Evolutionary conservation across 192 early-diverging fungal genomes (phyloP).

Genomic region (Coemansia sp.): DNA sequence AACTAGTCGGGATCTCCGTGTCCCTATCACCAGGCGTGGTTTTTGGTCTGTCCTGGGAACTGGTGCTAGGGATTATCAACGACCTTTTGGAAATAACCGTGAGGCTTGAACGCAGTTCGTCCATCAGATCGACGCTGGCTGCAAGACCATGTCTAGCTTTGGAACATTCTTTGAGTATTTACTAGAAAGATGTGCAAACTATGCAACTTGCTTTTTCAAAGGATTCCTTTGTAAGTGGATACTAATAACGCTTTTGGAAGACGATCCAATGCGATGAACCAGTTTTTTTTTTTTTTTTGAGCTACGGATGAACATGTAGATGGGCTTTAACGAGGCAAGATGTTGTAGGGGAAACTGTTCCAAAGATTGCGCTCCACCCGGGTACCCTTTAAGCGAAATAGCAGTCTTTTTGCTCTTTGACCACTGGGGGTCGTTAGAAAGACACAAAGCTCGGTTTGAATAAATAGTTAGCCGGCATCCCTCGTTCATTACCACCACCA

Average conservation of each 20-base stretch:
- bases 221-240: neutral
- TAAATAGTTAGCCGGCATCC: neutral
- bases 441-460: neutral
- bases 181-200: no score
- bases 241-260: neutral
- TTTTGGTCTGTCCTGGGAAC: neutral
- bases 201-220: neutral
- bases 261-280: neutral
- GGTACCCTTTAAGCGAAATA: neutral
- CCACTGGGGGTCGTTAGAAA: neutral
- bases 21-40: neutral
- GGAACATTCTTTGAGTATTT: no score
- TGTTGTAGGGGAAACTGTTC: no score
- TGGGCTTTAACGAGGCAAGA: no score
- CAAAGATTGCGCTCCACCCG: no score
- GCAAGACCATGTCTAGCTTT: no score
- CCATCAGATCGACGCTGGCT: no score
- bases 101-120: no score
- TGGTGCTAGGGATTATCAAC: neutral
- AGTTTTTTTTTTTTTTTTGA: conserved; percentile 15
- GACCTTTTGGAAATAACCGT: neutral
- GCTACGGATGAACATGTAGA: no score
- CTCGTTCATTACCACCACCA: neutral
- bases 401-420: neutral
- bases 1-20: neutral